Evolutionary conservation across 2,329 filamentous ascomycete species (phyloP), one percentile per base, ranked within the genome.

Genomic region (Beauveria medogensis): DNA sequence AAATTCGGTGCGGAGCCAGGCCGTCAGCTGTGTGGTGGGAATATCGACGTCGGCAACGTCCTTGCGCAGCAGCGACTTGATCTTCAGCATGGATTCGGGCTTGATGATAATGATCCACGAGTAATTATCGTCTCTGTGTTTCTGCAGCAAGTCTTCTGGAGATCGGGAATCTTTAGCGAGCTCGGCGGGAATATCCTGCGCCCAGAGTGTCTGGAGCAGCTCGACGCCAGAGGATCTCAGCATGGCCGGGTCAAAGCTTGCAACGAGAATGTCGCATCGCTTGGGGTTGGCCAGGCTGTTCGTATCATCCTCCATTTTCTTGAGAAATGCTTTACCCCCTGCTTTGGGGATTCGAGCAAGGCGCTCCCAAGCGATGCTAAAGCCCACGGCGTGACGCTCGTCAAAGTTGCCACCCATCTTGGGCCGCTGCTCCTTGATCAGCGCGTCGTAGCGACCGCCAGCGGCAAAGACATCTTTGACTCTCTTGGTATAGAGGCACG

Each of bases 61-160:
- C 69, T 89, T 94, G 63, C 87, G 85, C 37, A 85, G 82, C 69
- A 92, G 83, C 14, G 84, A 91, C 70, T 89, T 90, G 65, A 96
- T 83, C 74, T 95, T 96, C 53, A 95, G 80, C 75, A 78, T 86
- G 68, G 74, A 86, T 74, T 84, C 90, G 63, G 85, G 88, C 71
- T 96, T 96, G 68, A 96, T 87, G 64, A 95, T 89, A 43, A 97
- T 84, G 63, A 96, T 85, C 91, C 92, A 97, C 28, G 84, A 88
- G 72, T 96, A 90, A 30, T 81, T 81, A 66, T 91, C 88, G 61
- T 92, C 89, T 16, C 88, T 82, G 69, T 95, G 89, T 68, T 87
- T 87, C 30, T 86, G 84, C 16, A 91, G 79, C 12, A 96, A 78
- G 64, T 94, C 90, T 77, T 96, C 91, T 0, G 89, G 82, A 0